phyloP scores from a whole-genome alignment of 306 rosid species.

The Vicia faba region DNA sequence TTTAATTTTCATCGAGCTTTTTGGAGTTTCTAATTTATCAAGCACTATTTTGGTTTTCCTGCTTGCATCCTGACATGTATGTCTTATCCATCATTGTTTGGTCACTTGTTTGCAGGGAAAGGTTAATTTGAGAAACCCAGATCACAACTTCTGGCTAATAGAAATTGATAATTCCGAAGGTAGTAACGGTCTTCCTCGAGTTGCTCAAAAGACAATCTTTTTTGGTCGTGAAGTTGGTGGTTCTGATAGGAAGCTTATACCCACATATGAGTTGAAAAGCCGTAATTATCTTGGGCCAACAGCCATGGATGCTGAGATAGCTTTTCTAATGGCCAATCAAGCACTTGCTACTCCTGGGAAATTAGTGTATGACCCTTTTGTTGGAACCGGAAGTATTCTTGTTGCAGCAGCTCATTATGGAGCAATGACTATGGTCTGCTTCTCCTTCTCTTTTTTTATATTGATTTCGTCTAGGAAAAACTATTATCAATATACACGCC shows the following conservation, averaged over 20 bases:
- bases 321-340: constrained; percentile 96
- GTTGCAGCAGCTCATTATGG: constrained; percentile 94
- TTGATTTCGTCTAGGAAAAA: constrained; percentile 29
- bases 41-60: neutral
- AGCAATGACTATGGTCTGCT: constrained; percentile 90
- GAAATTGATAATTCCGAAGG: constrained; percentile 75
- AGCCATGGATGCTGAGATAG: constrained; percentile 99
- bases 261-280: constrained; percentile 92
- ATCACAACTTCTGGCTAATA: constrained; percentile 85
- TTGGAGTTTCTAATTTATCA: neutral
- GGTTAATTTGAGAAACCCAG: constrained; percentile 82
- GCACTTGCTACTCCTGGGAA: constrained; percentile 77
- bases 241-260: constrained; percentile 86
- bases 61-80: neutral
- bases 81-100: neutral
- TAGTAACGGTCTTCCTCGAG: constrained; percentile 92
- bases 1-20: constrained; percentile 6
- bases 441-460: constrained; percentile 20
- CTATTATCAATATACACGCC: constrained; percentile 14
- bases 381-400: constrained; percentile 96
- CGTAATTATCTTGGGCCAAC: constrained; percentile 97
- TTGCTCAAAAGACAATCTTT: constrained; percentile 68
- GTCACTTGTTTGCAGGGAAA: constrained; percentile 61
- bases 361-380: constrained; percentile 89
- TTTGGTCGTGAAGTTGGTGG: constrained; percentile 92